Base-by-base conservation (phyloP, 768 basidiomycete genomes). In the Leccinum disarticulatum region DNA sequence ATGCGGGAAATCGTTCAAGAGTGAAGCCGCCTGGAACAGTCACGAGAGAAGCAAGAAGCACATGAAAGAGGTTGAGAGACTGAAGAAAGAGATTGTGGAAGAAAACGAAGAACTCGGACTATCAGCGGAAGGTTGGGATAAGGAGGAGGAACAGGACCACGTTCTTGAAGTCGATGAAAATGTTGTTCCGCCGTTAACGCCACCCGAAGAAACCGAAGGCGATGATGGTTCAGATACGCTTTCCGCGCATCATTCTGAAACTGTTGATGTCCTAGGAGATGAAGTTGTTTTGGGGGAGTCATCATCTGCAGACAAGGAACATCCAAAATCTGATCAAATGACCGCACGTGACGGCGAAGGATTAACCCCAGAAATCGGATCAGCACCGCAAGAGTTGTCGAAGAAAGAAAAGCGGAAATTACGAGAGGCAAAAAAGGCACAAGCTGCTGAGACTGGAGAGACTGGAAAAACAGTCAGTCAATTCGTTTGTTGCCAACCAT, bases 1-100 rank as follows among this genome's bases (percentile, higher is more conserved):
- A 8, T 99, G 97, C 67, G 80, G 83, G 30, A 98, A 97, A 77
- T 80, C 82, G 1, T 98, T 98, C 70, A 78, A 88, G 68, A 94
- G 88, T 63, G 95, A 98, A 66, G 91, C 93, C 0, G 92, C 94
- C 5, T 99, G 95, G 95, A 81, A 87, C 65, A 98, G 94, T 71
- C 97, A 98, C 63, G 97, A 98, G 73, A 80, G 95, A 64, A 97
- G 95, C 73, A 90, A 90, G 75, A 97, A 94, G 73, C 97, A 99
- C 68, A 70, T 91, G 70, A 92, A 89, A 73, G 91, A 94, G 62
- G 85, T 98, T 13, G 91, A 92, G 68, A 79, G 78, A 63, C 69
- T 99, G 59, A 85, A 83, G 71, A 79, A 79, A 65, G 83, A 91
- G 66, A 97, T 99, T 91, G 70, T 78, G 64, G 75, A 77, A 57